Base-by-base conservation (phyloP, 2,329 filamentous ascomycete genomes). In the Fusarium newnesense region DNA sequence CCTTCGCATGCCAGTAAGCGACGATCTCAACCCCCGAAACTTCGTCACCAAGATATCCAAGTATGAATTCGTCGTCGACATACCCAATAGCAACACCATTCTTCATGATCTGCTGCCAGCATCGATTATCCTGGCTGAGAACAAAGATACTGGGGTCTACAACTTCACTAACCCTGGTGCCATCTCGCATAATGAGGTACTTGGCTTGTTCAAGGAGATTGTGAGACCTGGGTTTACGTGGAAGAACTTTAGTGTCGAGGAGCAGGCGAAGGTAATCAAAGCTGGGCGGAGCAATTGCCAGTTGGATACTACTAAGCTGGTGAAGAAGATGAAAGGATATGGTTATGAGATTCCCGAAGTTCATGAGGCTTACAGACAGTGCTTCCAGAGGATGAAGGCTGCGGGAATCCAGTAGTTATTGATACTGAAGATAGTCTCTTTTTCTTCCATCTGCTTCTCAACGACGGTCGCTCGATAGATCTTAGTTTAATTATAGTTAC, bases 161-260 rank as follows among this genome's bases (percentile, higher is more conserved):
- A 93, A 93, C 83, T 92, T 92, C 80, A 92, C 90, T 68, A 93
- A 92, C 81, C 91, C 91, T 1, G 91, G 90, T 18, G 88, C 89
- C 71, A 92, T 93, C 79, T 91, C 89, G n/a, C 90, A 92, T 82
- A 92, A 92, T 79, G 90, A 92, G 81, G 90, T 93, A 11, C 83
- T 93, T 43, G 75, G 82, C 5, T 82, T 93, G 46, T 92, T 92
- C 82, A 87, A 87, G 75, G 86, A 92, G 70, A 89, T 91, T 72
- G 87, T 93, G 42, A 86, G 90, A 44, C 90, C 90, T 4, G 79
- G 78, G 34, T 88, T 91, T 75, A 85, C 83, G 44, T 92, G 90
- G 89, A 86, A 87, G 83, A 93, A 92, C 83, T 93, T 92, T 77
- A 87, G 85, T 5, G 79, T 92, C 46, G 89, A 91, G 75, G 89